Base-by-base conservation (phyloP, 345 rosid genomes). In the Limnanthes douglasii region DNA sequence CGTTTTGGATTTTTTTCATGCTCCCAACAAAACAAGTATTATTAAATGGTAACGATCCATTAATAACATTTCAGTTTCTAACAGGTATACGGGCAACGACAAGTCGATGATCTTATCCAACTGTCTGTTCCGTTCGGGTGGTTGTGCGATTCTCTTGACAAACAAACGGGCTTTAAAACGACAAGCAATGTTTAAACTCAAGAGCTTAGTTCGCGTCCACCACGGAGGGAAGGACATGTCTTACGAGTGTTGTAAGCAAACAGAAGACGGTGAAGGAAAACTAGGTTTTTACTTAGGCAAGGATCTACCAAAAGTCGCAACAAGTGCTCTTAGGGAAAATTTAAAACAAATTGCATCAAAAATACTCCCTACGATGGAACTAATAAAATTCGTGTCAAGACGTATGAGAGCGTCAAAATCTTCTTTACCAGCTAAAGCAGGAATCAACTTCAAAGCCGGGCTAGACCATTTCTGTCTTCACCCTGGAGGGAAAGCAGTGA, bases 21-120 rank as follows among this genome's bases (percentile, higher is more conserved):
- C n/a, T n/a, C n/a, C n/a, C n/a, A n/a, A n/a, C n/a, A n/a, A n/a
- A n/a, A n/a, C n/a, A n/a, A n/a, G n/a, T n/a, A n/a, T n/a, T n/a
- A n/a, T n/a, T n/a, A n/a, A n/a, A n/a, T n/a, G n/a, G n/a, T n/a
- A n/a, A n/a, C n/a, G n/a, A n/a, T n/a, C n/a, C n/a, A n/a, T n/a
- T n/a, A n/a, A n/a, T n/a, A n/a, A n/a, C n/a, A n/a, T n/a, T n/a
- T n/a, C n/a, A n/a, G n/a, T n/a, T n/a, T n/a, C n/a, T n/a, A 81
- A 81, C 37, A 78, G 97, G 93, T 86, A 86, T 65, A 33, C 79
- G 0, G 84, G 75, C 21, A 62, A 51, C 10, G 72, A 70, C 21
- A 59, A 53, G 21, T 75, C 84, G 0, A 75, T 75, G 84, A 57
- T 70, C 23, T 64, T 70, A 15, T 66, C 78, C 0, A 70, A 75